Evolutionary conservation across 108 stramenopile species (phyloP), one percentile per base, ranked within the genome.

Genomic region (Nitzschia sp.): DNA sequence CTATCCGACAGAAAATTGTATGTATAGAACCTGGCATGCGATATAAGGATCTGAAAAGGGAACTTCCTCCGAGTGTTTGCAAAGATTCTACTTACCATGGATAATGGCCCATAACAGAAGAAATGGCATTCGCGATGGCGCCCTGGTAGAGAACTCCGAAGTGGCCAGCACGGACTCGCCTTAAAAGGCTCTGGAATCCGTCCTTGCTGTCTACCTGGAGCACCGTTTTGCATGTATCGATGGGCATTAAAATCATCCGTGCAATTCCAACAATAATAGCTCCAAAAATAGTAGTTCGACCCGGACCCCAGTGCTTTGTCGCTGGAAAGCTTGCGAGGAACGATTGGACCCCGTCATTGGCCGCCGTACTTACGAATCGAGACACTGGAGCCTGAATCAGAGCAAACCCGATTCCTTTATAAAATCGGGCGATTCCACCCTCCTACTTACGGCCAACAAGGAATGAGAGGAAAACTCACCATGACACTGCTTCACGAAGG

Each of bases 171-270:
- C 71, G 75, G 31, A 93, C 82, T 47, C 87, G 67, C 19, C 83
- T 59, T 59, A 92, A 75, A 11, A 95, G 68, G 54, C 61, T 73
- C 13, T 60, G 76, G 67, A 93, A 91, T 23, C 94, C 94, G 42
- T 77, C 77, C 19, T 38, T 66, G 1, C 77, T 66, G 71, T 97
- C 94, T 28, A 98, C 96, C 75, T 97, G 97, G 32, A 98, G 81
- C n/a, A 96, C 94, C 0, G 96, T 97, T 74, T 98, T 98, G 77
- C 87, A 94, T 0, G 97, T 97, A 77, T 98, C 98, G 38, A 98
- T 84, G 21, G 93, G 96, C 90, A 93, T 93, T 21, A 97, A 81
- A 4, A 89, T 13, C 35, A 95, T 86, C n/a, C 97, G 76, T 68
- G 85, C 95, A 24, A 84, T 46, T 18, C 91, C 98, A 11, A 97